These are phyloP conservation scores for Tolypocladium sp. DNA, from an alignment of 2,329 filamentous ascomycete species.

Conservation along the genomic window DNA sequence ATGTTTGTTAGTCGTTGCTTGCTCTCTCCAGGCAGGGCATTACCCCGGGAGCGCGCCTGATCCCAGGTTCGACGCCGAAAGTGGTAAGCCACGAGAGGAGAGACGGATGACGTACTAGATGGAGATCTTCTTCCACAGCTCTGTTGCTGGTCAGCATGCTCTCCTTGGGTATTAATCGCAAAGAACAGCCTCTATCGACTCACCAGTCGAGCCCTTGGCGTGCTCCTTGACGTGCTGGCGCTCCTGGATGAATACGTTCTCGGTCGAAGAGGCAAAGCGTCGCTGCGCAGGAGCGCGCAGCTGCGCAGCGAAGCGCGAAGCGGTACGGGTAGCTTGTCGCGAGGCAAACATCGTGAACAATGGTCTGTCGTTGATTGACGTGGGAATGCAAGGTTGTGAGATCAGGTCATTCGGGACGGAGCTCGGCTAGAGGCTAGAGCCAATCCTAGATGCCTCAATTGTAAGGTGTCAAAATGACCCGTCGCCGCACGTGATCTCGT, in stretches of 20 bases:
- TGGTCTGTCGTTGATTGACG: slow-evolving; percentile 10
- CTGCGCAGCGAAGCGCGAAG: slow-evolving; percentile 54
- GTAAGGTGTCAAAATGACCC: slow-evolving; percentile 13
- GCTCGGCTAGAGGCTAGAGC: slow-evolving; percentile 19
- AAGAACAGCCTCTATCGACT: slow-evolving; percentile 17
- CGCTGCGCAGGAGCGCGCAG: slow-evolving; percentile 55
- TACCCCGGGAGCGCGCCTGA: background rate
- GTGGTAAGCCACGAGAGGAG: background rate
- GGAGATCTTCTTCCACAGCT: slow-evolving; percentile 91
- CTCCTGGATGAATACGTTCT: slow-evolving; percentile 93
- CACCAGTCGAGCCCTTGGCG: slow-evolving; percentile 75
- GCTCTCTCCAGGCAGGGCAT: background rate
- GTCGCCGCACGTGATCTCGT: slow-evolving; percentile 18
- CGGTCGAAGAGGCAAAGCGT: slow-evolving; percentile 62
- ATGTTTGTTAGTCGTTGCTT: background rate
- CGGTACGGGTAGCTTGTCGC: slow-evolving; percentile 50
- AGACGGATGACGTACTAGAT: slow-evolving; percentile 65
- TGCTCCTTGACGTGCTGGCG: slow-evolving; percentile 85
- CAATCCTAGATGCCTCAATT: slow-evolving; percentile 20
- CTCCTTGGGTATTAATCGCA: background rate
- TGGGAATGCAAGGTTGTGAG: slow-evolving; percentile 17
- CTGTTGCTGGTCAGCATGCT: slow-evolving; percentile 39
- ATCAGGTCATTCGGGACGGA: slow-evolving; percentile 23
- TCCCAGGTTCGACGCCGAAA: background rate
- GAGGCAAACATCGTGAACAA: slow-evolving; percentile 52